Evolutionary conservation across 176 grass and related monocot genomes (phyloP).

Genomic region (Tillandsia leiboldiana): DNA sequence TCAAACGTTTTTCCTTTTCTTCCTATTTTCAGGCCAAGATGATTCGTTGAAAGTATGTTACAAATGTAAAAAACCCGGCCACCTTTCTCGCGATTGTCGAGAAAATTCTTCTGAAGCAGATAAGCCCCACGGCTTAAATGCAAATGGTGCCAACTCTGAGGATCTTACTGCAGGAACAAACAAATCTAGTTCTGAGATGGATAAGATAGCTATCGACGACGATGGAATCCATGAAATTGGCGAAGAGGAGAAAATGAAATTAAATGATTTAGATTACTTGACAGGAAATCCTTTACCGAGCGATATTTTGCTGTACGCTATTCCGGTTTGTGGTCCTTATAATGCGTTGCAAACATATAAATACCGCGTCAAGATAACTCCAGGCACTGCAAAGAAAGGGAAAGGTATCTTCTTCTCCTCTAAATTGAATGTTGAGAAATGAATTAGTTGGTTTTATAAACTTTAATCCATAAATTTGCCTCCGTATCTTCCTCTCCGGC

Average conservation of each 20-base stretch:
- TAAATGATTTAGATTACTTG: conserved; percentile 89
- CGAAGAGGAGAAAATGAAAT: conserved; percentile 74
- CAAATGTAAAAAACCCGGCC: conserved; percentile 88
- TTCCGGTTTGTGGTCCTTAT: conserved; percentile 86
- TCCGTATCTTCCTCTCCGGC: background rate
- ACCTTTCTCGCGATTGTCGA: conserved; percentile 88
- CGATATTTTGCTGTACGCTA: conserved; percentile 90
- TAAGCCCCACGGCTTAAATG: conserved; percentile 15
- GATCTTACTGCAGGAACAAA: background rate
- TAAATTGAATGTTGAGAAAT: background rate
- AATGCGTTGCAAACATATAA: conserved; percentile 89
- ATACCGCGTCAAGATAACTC: conserved; percentile 94
- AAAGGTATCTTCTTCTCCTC: conserved; percentile 47
- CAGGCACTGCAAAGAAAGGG: conserved; percentile 88
- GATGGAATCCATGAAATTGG: conserved; percentile 52
- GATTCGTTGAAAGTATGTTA: conserved; percentile 72
- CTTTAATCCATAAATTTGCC: background rate
- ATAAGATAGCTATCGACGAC: conserved; percentile 41
- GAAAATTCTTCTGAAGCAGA: conserved; percentile 44
- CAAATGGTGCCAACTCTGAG: conserved; percentile 17
- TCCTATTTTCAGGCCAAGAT: conserved; percentile 45
- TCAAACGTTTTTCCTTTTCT: background rate
- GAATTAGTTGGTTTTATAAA: background rate
- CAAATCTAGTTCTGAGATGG: conserved; percentile 16
- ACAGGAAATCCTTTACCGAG: conserved; percentile 68